A percentile compares a stretch with the other conserved stretches of the same genome.
phyloP scores from a whole-genome alignment of 2,329 filamentous ascomycete genomes.

The Lasiodiplodia theobromae region DNA sequence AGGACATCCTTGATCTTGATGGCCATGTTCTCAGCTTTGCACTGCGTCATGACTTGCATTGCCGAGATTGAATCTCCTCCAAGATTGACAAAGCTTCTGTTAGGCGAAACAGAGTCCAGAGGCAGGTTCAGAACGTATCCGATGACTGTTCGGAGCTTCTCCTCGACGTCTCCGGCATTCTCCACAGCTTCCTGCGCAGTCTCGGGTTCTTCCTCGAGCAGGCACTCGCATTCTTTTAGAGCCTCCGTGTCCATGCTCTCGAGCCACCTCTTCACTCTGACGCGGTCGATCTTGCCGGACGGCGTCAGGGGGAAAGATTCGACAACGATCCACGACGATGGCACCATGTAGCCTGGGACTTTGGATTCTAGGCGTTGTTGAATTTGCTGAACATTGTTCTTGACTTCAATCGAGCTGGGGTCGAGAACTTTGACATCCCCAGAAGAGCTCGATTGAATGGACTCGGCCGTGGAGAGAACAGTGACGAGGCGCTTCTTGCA shows the following conservation, averaged over 20 bases:
- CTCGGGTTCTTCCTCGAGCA: neutral
- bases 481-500: constrained; percentile 17
- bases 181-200: neutral
- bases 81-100: constrained; percentile 39
- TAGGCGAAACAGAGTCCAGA: neutral
- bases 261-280: constrained; percentile 4
- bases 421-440: neutral
- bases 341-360: constrained; percentile 13
- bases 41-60: constrained; percentile 37
- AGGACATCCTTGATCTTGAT: constrained; percentile 12
- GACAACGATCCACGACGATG: constrained; percentile 14
- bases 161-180: constrained; percentile 2
- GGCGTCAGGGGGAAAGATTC: constrained; percentile 15
- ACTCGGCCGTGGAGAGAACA: neutral
- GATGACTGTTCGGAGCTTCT: constrained; percentile 5
- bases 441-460: neutral
- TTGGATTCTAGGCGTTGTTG: constrained; percentile 3
- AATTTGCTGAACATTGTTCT: constrained; percentile 1
- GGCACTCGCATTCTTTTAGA: constrained; percentile 3
- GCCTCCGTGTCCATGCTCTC: constrained; percentile 15
- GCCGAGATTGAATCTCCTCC: constrained; percentile 46
- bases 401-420: constrained; percentile 37
- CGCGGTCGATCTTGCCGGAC: constrained; percentile 18
- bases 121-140: constrained; percentile 22
- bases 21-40: constrained; percentile 12